These are phyloP conservation scores for Camellia oleifera DNA, from an alignment of 179 eudicot genomes.

Conservation along the genomic window DNA sequence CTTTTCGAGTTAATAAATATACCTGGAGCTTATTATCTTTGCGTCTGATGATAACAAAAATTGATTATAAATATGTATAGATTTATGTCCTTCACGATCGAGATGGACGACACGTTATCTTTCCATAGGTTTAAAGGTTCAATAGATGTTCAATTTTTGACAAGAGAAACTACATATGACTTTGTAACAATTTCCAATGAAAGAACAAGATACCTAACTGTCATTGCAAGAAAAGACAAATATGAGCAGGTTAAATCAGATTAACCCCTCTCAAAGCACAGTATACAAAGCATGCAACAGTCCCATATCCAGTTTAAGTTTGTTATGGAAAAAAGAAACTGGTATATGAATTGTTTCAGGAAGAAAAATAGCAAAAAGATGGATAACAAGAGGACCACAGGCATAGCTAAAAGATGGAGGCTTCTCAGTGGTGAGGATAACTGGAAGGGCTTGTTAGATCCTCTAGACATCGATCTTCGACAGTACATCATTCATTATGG, in stretches of 20 bases:
- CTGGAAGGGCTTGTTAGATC: constrained; percentile 64
- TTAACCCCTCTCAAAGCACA: background rate
- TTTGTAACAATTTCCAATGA: background rate
- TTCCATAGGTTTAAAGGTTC: background rate
- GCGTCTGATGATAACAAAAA: too few relatives aligned
- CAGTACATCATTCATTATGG: constrained; percentile 63
- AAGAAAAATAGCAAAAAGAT: background rate
- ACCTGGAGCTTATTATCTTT: too few relatives aligned
- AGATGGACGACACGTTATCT: background rate
- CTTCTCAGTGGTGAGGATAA: constrained; percentile 51
- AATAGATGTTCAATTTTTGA: background rate
- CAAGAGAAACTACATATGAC: background rate
- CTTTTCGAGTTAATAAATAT: too few relatives aligned
- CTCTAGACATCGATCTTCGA: constrained; percentile 64
- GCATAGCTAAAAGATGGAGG: constrained; percentile 56
- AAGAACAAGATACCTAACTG: background rate
- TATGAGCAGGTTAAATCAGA: background rate
- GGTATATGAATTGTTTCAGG: background rate
- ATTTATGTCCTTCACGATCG: background rate
- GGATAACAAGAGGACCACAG: constrained; percentile 24
- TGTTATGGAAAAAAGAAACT: background rate
- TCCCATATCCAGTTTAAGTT: background rate
- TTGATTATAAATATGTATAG: too few relatives aligned
- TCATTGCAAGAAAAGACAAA: too few relatives aligned
- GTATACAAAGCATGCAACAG: background rate